Conservation (phyloP, 1,139 yeast genomes). For the Taiozyma sp. region DNA sequence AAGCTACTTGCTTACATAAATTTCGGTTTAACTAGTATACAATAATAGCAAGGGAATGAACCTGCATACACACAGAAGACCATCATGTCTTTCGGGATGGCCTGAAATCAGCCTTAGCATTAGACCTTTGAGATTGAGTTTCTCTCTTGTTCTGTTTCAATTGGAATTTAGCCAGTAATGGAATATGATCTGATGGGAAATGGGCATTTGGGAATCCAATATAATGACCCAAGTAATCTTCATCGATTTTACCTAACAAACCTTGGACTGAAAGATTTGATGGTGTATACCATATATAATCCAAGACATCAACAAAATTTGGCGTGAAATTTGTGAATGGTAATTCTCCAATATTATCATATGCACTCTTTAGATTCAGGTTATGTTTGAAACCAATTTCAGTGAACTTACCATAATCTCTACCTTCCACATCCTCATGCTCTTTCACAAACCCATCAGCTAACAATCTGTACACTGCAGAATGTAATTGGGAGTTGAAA, state of each 20-base stretch:
- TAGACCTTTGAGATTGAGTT: slow-evolving; percentile 8
- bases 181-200: slow-evolving; percentile 92
- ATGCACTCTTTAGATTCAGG: slow-evolving; percentile 80
- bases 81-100: slow-evolving; percentile 22
- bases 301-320: slow-evolving; percentile 86
- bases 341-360: slow-evolving; percentile 77
- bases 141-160: slow-evolving; percentile 44
- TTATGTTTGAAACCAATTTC: slow-evolving; percentile 83
- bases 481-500: slow-evolving; percentile 79
- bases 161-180: slow-evolving; percentile 72
- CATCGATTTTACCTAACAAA: slow-evolving; percentile 77
- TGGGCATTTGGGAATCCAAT: slow-evolving; percentile 94
- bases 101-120: slow-evolving; percentile 21
- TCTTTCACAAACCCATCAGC: slow-evolving; percentile 69
- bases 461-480: slow-evolving; percentile 90
- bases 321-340: slow-evolving; percentile 96
- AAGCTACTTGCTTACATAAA: background rate
- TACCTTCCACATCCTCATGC: slow-evolving; percentile 77
- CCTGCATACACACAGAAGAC: too few species aligned
- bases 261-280: slow-evolving; percentile 76
- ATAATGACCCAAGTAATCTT: slow-evolving; percentile 64
- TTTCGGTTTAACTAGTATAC: background rate
- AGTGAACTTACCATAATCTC: slow-evolving; percentile 89
- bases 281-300: slow-evolving; percentile 92
- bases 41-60: background rate